Base-by-base conservation (phyloP, 2,329 filamentous ascomycete species). In the Fusarium illudens region DNA sequence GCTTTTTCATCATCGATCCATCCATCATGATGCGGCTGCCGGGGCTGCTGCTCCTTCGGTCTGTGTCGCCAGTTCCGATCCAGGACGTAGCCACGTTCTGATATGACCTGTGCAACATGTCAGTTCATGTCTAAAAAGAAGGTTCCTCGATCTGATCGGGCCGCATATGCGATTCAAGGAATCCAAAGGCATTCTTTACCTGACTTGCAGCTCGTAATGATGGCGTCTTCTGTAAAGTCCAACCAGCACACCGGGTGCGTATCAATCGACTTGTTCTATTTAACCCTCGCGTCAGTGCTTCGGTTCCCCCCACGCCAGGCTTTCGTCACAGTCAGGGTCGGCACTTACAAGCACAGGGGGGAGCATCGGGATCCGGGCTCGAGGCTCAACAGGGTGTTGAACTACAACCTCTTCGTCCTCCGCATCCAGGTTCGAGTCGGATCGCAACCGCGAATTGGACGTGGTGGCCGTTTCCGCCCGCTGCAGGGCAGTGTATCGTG, bases 211-310 rank as follows among this genome's bases (percentile, higher is more conserved):
- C 93, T 93, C 33, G 94, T 97, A 75, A 98, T 90, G 70, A 99
- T 97, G 67, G 91, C 91, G 73, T 97, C 90, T 77, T 97, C 91
- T 57, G 95, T 94, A 74, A 99, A 99, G n/a, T 90, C 92, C 36
- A 99, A 80, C 91, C 94, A 97, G 77, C 89, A 92, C 46, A 97
- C 84, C 55, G 94, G 94, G 79, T 98, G 93, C 64, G 90, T 88
- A 77, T 97, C 94, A 33, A 97, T 89, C 12, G 87, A 83, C 79
- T 97, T 97, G 49, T 91, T 93, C 83, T 94, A 61, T 34, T 34
- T 37, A 51, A 34, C 52, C 33, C 60, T 42, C 44, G 13, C 60
- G 64, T 74, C 55, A 74, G 70, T 29, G 36, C 25, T 55, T 60
- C 30, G 44, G 46, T 46, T 44, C 19, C 39, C 52, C 53, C 20